phyloP scores from a whole-genome alignment of 805 yeast species.

The Kurtzmaniella cleridarum region DNA sequence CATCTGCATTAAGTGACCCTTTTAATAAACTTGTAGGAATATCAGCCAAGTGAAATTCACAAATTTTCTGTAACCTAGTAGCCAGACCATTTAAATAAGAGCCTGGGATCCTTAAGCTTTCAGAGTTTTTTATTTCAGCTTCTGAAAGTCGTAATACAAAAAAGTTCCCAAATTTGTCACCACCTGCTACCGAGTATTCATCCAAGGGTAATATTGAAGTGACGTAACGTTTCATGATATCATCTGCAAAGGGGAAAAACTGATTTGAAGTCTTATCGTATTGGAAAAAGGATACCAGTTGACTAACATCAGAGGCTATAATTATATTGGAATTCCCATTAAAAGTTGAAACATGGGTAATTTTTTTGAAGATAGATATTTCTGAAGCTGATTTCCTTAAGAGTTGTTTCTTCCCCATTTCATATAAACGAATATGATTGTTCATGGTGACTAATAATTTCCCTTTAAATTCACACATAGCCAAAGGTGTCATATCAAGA shows the following conservation, averaged over 20 bases:
- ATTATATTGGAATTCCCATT: conserved; percentile 52
- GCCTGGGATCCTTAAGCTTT: conserved; percentile 32
- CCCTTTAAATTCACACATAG: conserved; percentile 51
- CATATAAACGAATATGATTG: conserved; percentile 53
- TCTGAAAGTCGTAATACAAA: conserved; percentile 60
- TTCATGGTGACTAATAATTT: conserved; percentile 56
- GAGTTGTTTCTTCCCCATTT: conserved; percentile 74
- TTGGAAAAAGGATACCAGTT: conserved; percentile 55
- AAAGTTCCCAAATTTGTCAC: conserved; percentile 83
- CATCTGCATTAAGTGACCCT: conserved; percentile 54
- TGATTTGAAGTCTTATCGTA: conserved; percentile 43
- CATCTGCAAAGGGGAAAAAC: conserved; percentile 67
- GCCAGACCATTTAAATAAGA: conserved; percentile 46
- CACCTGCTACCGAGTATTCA: conserved; percentile 69
- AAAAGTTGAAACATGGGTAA: conserved; percentile 42
- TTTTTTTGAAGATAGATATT: conserved; percentile 40
- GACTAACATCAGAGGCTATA: conserved; percentile 65
- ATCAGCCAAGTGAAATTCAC: conserved; percentile 67
- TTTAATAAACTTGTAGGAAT: conserved; percentile 57
- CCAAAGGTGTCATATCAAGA: conserved; percentile 41
- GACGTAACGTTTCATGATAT: conserved; percentile 59
- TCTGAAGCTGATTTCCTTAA: conserved; percentile 55
- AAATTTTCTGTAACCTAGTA: conserved; percentile 42
- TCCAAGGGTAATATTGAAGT: conserved; percentile 62
- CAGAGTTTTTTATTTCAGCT: conserved; percentile 43